Conservation (phyloP, 176 grass and related monocot species). For the Carex pumila region DNA sequence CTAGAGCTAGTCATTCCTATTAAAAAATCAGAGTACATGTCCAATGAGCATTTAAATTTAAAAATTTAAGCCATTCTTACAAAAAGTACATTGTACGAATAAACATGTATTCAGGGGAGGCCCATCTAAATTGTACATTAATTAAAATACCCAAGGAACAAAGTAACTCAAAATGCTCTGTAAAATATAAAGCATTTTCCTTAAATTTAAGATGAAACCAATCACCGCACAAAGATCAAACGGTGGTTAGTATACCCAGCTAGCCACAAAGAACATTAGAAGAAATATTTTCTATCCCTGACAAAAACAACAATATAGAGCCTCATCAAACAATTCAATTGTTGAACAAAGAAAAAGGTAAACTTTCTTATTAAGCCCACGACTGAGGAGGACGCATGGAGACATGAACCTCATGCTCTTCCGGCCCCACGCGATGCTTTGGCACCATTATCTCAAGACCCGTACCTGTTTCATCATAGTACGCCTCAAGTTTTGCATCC, state of each 20-base stretch:
- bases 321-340: slow-evolving; percentile 21
- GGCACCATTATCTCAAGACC: slow-evolving; percentile 85
- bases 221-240: slow-evolving; percentile 15
- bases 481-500: slow-evolving; percentile 77
- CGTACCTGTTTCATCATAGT: slow-evolving; percentile 70
- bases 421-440: slow-evolving; percentile 67
- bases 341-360: slow-evolving; percentile 10
- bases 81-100: slow-evolving; percentile 1
- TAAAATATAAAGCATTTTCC: slow-evolving; percentile 27
- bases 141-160: slow-evolving; percentile 18
- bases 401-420: slow-evolving; percentile 96
- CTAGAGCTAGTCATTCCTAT: slow-evolving; percentile 4
- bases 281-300: slow-evolving; percentile 8
- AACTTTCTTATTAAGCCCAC: slow-evolving; percentile 42
- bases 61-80: not conserved
- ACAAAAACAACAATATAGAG: slow-evolving; percentile 14
- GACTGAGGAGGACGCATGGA: slow-evolving; percentile 69
- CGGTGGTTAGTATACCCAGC: slow-evolving; percentile 6
- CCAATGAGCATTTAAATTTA: slow-evolving; percentile 2
- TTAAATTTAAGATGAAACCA: slow-evolving; percentile 18
- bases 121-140: slow-evolving; percentile 11
- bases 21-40: slow-evolving; percentile 1
- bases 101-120: slow-evolving; percentile 15
- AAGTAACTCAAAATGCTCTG: slow-evolving; percentile 24
- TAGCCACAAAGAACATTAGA: slow-evolving; percentile 18